Base-by-base conservation (phyloP, 768 basidiomycete species). In the Boletellus emodensis region DNA sequence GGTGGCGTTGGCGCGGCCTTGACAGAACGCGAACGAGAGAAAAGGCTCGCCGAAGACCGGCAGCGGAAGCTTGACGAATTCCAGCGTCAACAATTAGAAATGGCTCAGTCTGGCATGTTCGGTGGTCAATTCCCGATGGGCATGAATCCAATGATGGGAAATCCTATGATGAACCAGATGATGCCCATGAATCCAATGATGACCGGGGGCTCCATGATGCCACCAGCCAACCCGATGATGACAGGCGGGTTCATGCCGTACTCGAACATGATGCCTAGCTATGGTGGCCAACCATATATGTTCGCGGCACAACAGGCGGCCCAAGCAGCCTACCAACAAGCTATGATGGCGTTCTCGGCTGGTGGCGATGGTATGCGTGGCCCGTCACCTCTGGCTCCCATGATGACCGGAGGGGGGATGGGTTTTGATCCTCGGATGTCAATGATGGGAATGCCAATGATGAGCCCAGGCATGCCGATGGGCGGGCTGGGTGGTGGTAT, bases 1-100 rank as follows among this genome's bases (percentile, higher is more conserved):
- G 94, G 96, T 45, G 95, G 95, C 34, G 83, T 98, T 15, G 96
- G 95, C 44, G 94, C 94, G 22, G 82, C 93, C 2, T 71, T 99
- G 60, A 98, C 96, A 0, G 94, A 98, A 71, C 83, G 93, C 33
- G 95, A 98, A 70, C 81, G 94, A 38, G 94, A 98, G 62, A 88
- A 90, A 66, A 79, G 95, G 32, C 54, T 92, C 33, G 94, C 90
- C 7, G 95, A 98, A 71, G 91, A 94, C 58, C 78, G 94, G 44
- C 93, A 95, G 64, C 81, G 95, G 50, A 87, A 94, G 68, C 82
- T 94, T 54, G 94, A 97, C 66, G 92, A 94, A 18, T 78, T 88
- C 48, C 92, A 95, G 62, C 79, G 85, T 39, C 84, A 89, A 67
- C 94, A 95, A 61, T 73, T 94, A 47, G 92, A 96, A 61, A 90